A percentile compares a stretch with the other conserved stretches of the same genome.
Conservation (phyloP, 2,329 filamentous ascomycete genomes). For the Calonectria pteridis region DNA sequence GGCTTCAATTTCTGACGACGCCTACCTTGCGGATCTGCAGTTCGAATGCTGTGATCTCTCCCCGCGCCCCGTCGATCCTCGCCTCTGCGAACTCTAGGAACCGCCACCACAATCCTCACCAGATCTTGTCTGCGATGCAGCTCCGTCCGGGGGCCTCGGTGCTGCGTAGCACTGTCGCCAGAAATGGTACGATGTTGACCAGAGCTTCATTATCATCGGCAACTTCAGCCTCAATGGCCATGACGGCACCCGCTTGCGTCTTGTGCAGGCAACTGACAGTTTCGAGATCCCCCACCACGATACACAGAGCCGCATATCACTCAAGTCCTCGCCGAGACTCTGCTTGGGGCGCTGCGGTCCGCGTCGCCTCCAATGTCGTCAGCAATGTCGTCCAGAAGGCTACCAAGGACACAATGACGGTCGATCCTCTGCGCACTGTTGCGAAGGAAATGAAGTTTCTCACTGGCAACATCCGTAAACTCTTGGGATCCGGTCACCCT, state of each 20-base stretch:
- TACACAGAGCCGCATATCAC: constrained; percentile 54
- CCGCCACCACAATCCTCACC: constrained; percentile 22
- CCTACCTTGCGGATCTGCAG: not conserved
- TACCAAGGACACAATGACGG: constrained; percentile 75
- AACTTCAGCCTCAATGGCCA: constrained; percentile 15
- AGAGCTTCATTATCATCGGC: constrained; percentile 28
- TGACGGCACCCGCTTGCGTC: constrained; percentile 44
- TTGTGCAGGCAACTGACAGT: constrained; percentile 48
- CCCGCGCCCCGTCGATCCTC: not conserved
- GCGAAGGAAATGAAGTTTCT: constrained; percentile 97
- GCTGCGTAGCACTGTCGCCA: constrained; percentile 57
- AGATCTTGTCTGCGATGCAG: constrained; percentile 57
- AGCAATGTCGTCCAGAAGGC: constrained; percentile 74
- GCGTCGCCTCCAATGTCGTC: constrained; percentile 78
- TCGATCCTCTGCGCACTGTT: constrained; percentile 90
- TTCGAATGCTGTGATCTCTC: constrained; percentile 20
- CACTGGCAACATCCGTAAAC: constrained; percentile 90
- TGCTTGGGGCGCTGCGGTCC: constrained; percentile 82
- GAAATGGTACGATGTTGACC: constrained; percentile 41
- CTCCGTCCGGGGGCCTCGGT: constrained; percentile 66
- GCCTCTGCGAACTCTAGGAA: constrained; percentile 11
- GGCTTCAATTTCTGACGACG: not conserved
- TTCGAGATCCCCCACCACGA: constrained; percentile 51
- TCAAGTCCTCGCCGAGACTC: constrained; percentile 63
- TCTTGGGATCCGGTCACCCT: constrained; percentile 95